Evolutionary conservation across 768 basidiomycete genomes (phyloP), one percentile per base, ranked within the genome.

Genomic region (Pseudohyphozyma bogoriensis): DNA sequence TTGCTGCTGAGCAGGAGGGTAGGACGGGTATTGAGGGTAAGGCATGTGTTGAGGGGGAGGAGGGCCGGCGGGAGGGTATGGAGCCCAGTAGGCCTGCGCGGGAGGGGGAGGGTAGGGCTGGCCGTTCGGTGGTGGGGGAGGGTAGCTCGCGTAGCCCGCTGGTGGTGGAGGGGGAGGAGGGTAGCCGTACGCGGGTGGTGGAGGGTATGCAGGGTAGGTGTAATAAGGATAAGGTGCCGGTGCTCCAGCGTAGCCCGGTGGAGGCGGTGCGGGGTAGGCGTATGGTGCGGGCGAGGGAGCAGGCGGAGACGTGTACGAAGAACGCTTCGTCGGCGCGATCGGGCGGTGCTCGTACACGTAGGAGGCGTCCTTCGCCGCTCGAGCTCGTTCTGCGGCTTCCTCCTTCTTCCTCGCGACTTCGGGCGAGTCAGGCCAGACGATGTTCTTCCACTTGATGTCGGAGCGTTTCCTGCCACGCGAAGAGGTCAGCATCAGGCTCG

Each of bases 371-470:
- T 35, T 13, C 22, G 35, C 26, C 4, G 39, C 40, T 10, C 40
- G 26, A 16, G 26, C 22, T 16, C 47, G 24, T 28, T 49, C 29
- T 4, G 53, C 53, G 11, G 53, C 53, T n/a, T 60, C 58, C 24
- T 51, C 52, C 65, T 63, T 60, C 53, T 60, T 60, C 29, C 47
- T 42, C 32, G 39, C 18, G 24, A 55, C 52, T 39, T 66, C 65
- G 42, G 56, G 49, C 9, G 46, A 39, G 26, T 63, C 61, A n/a
- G 61, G 61, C 65, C 65, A 66, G 31, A 63, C 9, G 47, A 66
- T 51, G 42, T 55, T 50, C 56, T 60, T 63, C 61, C 61, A 66
- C 56, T 62, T 66, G 58, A 56, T 32, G 7, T 29, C 33, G 7
- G 26, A 33, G 50, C 54, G 55, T 18, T 58, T 54, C 29, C 64